Conservation (phyloP, 1,284 basidiomycete species). For the Fomitopsis palustris region DNA sequence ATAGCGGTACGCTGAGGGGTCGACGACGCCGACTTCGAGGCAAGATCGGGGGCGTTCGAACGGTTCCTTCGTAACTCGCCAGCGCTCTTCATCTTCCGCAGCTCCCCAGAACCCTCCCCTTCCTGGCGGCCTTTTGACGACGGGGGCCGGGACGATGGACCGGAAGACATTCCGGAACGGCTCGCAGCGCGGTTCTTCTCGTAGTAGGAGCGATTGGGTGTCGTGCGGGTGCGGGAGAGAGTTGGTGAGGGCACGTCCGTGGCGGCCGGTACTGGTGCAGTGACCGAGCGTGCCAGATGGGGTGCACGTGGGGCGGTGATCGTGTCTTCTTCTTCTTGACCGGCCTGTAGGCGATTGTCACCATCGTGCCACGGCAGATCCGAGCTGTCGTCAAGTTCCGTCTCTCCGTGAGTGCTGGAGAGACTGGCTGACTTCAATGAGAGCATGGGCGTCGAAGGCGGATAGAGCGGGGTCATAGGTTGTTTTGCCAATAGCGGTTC, state of each 20-base stretch:
- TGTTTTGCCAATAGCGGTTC: constrained; percentile 70
- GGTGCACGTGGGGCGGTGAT: constrained; percentile 62
- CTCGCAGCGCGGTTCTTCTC: constrained; percentile 38
- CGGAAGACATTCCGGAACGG: constrained; percentile 17
- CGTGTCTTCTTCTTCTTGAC: constrained; percentile 63
- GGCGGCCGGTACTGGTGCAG: constrained; percentile 35
- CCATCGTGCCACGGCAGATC: constrained; percentile 31
- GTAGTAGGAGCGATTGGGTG: constrained; percentile 62
- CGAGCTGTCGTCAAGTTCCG: constrained; percentile 53
- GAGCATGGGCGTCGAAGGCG: constrained; percentile 61
- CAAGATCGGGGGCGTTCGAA: constrained; percentile 13
- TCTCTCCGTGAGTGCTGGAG: constrained; percentile 37
- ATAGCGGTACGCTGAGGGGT: constrained; percentile 41
- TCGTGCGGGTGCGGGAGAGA: constrained; percentile 66
- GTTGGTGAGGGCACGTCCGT: constrained; percentile 32
- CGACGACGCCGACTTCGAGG: constrained; percentile 22
- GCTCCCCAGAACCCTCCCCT: constrained; percentile 44
- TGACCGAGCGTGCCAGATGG: constrained; percentile 45
- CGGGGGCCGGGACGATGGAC: constrained; percentile 8
- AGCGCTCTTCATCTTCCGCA: constrained; percentile 85
- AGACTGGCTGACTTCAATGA: constrained; percentile 46
- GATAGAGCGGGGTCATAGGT: constrained; percentile 59
- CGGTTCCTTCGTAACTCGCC: constrained; percentile 64
- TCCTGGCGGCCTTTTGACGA: constrained; percentile 21
- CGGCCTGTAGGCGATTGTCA: constrained; percentile 10